These are phyloP conservation scores for Sclerotinia trifoliorum DNA, from an alignment of 2,329 filamentous ascomycete species.

Conservation along the genomic window DNA sequence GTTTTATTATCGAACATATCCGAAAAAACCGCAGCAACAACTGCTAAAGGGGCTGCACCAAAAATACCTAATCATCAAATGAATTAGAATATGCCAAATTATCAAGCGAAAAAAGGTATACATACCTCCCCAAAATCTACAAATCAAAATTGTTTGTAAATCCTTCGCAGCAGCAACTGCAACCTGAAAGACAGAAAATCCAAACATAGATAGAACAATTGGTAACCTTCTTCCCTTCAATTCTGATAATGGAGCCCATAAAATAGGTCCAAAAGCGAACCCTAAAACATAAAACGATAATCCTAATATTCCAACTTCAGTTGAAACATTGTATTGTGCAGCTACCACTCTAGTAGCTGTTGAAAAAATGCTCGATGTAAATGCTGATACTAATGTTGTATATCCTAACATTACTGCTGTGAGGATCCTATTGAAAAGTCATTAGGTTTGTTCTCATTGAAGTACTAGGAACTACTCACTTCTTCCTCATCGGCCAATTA, in stretches of 20 bases:
- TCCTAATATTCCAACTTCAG: constrained; percentile 62
- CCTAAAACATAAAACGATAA: constrained; percentile 70
- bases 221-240: constrained; percentile 65
- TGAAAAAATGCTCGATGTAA: constrained; percentile 75
- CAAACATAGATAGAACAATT: constrained; percentile 61
- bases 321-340: constrained; percentile 57
- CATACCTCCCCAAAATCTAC: constrained; percentile 71
- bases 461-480: constrained; percentile 50
- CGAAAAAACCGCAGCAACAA: constrained; percentile 69
- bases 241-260: constrained; percentile 74
- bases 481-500: constrained; percentile 81
- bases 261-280: constrained; percentile 67
- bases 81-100: constrained; percentile 4
- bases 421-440: constrained; percentile 46
- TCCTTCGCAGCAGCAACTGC: constrained; percentile 64
- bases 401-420: constrained; percentile 69
- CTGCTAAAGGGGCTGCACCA: constrained; percentile 65
- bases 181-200: constrained; percentile 68
- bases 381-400: constrained; percentile 69
- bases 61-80: constrained; percentile 49
- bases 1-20: constrained; percentile 69
- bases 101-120: not conserved
- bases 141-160: constrained; percentile 67
- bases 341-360: constrained; percentile 60
- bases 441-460: constrained; percentile 39